phyloP scores from a whole-genome alignment of 371 early-diverging fungal genomes.

The Mortierella sp. region DNA sequence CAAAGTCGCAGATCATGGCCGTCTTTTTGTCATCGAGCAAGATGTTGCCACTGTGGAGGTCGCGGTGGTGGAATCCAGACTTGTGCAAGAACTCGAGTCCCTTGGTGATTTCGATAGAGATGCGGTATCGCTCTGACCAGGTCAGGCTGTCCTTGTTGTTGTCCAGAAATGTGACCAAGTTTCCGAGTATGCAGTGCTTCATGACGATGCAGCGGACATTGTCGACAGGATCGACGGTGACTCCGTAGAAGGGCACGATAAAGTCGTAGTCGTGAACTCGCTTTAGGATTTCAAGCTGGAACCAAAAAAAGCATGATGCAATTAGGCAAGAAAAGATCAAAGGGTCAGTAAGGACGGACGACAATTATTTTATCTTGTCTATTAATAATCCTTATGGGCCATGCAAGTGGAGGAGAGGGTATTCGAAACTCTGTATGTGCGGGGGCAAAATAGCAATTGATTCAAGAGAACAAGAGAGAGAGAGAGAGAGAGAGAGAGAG shows the following conservation, averaged over 20 bases:
- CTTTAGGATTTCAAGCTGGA: conserved; percentile 52
- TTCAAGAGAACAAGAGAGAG: neutral
- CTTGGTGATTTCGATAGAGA: conserved; percentile 52
- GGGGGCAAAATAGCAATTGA: neutral
- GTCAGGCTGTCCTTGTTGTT: conserved; percentile 39
- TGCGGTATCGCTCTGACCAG: conserved; percentile 53
- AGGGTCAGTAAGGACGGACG: neutral
- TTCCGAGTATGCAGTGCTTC: conserved; percentile 54
- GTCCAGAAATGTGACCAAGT: conserved; percentile 41
- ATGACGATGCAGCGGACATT: conserved; percentile 56
- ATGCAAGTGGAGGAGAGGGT: neutral
- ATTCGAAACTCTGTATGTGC: neutral
- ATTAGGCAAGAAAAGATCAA: neutral
- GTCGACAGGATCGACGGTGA: conserved; percentile 39
- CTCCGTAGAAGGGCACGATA: conserved; percentile 55
- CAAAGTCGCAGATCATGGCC: conserved; percentile 57
- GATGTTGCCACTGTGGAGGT: conserved; percentile 57
- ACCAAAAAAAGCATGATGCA: conserved; percentile 3
- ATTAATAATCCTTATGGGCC: conserved; percentile 2
- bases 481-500: too few relatives aligned
- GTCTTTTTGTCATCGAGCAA: conserved; percentile 50
- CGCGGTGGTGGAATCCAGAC: conserved; percentile 56
- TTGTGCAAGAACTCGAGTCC: conserved; percentile 58
- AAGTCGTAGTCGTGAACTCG: conserved; percentile 56
- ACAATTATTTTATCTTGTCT: neutral